A percentile compares a stretch with the other conserved stretches of the same genome.
These are phyloP conservation scores for Cymbidium sinense DNA, from an alignment of 106 monocot genomes.

Conservation along the genomic window DNA sequence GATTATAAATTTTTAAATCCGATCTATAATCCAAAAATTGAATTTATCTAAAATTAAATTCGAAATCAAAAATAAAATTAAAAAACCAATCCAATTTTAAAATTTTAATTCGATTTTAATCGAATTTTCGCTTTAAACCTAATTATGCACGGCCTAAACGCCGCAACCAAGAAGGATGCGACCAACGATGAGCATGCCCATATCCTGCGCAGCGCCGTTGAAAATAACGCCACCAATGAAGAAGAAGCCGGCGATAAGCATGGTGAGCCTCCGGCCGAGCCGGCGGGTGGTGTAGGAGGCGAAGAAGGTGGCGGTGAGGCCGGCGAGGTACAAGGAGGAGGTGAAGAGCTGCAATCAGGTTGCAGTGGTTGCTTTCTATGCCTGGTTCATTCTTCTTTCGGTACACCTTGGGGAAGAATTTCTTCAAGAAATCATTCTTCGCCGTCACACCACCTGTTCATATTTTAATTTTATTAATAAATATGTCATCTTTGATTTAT, in stretches of 20 bases:
- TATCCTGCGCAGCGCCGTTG: conserved; percentile 37
- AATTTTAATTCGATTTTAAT: too few relatives aligned
- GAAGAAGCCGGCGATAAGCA: conserved; percentile 59
- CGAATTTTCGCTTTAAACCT: too few relatives aligned
- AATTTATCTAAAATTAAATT: too few relatives aligned
- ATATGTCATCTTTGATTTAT: background rate
- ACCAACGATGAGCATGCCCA: conserved; percentile 64
- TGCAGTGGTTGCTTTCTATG: conserved; percentile 79
- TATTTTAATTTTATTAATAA: background rate
- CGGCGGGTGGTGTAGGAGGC: conserved; percentile 36
- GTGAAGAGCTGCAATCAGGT: conserved; percentile 66
- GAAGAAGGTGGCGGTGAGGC: conserved; percentile 40
- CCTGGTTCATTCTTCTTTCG: conserved; percentile 2
- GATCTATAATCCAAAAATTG: too few relatives aligned
- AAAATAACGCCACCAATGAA: conserved; percentile 52
- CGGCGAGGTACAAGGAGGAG: conserved; percentile 48
- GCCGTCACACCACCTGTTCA: conserved; percentile 26
- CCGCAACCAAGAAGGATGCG: conserved; percentile 62
- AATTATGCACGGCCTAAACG: conserved; percentile 53
- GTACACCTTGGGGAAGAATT: conserved; percentile 24
- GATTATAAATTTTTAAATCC: too few relatives aligned
- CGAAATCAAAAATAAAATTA: too few relatives aligned
- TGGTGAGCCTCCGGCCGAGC: conserved; percentile 50
- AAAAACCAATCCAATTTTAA: too few relatives aligned
- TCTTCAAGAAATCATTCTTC: conserved; percentile 21